phyloP scores from a whole-genome alignment of 139 green algal species.

The Tetradesmus lagerheimii region DNA sequence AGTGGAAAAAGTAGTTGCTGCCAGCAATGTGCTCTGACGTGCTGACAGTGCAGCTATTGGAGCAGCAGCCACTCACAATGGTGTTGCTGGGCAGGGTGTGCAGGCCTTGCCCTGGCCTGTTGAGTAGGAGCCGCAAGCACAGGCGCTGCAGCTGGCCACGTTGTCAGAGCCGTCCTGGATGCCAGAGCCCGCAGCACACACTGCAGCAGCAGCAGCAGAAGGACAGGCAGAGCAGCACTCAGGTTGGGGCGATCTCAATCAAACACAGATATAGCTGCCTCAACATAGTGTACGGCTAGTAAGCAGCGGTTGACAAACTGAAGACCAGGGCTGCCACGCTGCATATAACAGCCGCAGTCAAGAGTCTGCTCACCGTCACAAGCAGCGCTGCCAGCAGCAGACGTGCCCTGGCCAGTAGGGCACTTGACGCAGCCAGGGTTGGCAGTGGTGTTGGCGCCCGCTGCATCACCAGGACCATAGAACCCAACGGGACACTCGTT shows the following conservation, averaged over 20 bases:
- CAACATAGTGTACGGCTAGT: too few relatives aligned
- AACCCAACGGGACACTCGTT: neutral
- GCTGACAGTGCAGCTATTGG: too few relatives aligned
- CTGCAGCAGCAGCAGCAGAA: neutral
- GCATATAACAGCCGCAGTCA: too few relatives aligned
- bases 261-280: too few relatives aligned
- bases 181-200: conserved; percentile 1
- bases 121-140: neutral
- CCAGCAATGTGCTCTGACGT: too few relatives aligned
- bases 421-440: neutral
- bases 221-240: neutral
- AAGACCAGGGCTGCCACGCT: too few relatives aligned
- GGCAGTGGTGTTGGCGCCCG: neutral
- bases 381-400: neutral
- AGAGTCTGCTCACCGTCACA: conserved; percentile 6
- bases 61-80: neutral
- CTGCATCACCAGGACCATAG: neutral
- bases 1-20: too few relatives aligned
- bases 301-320: neutral
- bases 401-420: neutral
- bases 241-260: neutral
- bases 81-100: neutral
- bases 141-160: neutral
- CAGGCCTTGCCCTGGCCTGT: neutral
- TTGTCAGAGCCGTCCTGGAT: neutral